These are phyloP conservation scores for Claviceps arundinis DNA, from an alignment of 2,329 filamentous ascomycete genomes.

Conservation along the genomic window DNA sequence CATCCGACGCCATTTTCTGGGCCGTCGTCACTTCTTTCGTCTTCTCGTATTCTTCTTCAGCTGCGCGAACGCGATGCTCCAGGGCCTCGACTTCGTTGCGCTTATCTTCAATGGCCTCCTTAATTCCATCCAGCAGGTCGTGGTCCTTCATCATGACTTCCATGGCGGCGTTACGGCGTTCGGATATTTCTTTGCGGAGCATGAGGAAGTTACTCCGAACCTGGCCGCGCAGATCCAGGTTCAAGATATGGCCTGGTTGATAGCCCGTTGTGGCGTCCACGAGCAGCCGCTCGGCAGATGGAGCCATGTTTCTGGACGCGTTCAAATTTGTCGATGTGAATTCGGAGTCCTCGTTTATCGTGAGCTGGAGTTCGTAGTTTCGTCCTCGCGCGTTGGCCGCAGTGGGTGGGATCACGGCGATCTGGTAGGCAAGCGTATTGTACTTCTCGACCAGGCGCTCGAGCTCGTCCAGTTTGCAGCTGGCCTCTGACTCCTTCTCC, in stretches of 20 bases:
- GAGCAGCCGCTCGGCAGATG: conserved; percentile 59
- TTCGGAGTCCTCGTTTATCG: conserved; percentile 65
- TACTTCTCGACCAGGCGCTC: conserved; percentile 81
- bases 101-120: conserved; percentile 95
- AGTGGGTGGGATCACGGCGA: conserved; percentile 73
- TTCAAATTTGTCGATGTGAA: conserved; percentile 54
- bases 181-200: conserved; percentile 83
- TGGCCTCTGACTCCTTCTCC: conserved; percentile 81
- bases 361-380: conserved; percentile 74
- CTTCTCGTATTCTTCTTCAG: conserved; percentile 87
- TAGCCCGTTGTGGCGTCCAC: conserved; percentile 76
- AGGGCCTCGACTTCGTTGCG: conserved; percentile 82
- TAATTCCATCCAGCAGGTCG: conserved; percentile 84
- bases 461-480: conserved; percentile 77
- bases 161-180: conserved; percentile 66
- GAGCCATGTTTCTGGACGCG: conserved; percentile 22
- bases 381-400: conserved; percentile 75
- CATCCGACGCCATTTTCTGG: conserved; percentile 77
- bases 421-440: conserved; percentile 90
- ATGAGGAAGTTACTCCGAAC: conserved; percentile 67
- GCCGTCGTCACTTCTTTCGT: conserved; percentile 76
- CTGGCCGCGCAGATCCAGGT: conserved; percentile 71
- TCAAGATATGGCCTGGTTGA: conserved; percentile 76
- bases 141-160: conserved; percentile 92
- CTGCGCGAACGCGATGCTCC: conserved; percentile 74